A percentile compares a stretch with the other conserved stretches of the same genome.
Conservation (phyloP, 2,329 filamentous ascomycete species). For the Apiospora pterosperma region DNA sequence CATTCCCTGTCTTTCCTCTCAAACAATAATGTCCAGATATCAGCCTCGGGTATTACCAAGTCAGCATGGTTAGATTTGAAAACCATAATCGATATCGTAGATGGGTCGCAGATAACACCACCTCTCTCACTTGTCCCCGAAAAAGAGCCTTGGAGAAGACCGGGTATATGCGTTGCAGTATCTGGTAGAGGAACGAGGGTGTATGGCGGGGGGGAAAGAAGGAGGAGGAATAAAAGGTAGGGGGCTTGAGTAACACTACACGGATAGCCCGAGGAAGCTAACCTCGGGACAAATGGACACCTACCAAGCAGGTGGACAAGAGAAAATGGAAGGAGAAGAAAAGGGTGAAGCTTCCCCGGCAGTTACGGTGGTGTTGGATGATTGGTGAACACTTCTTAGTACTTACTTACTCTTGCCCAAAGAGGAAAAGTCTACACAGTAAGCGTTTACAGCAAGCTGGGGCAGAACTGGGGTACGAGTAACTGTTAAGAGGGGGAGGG, state of each 20-base stretch:
- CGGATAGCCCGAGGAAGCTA: constrained; percentile 8
- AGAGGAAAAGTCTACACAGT: background rate
- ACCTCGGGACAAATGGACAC: background rate
- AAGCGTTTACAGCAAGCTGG: too few relatives aligned
- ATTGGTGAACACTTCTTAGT: background rate
- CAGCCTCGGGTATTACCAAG: constrained; percentile 68
- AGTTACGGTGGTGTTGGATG: background rate
- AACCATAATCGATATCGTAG: constrained; percentile 55
- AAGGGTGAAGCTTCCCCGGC: background rate
- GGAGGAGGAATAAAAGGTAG: constrained; percentile 1
- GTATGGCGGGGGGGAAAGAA: background rate
- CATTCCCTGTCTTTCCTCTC: constrained; percentile 63
- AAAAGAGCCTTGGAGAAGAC: background rate
- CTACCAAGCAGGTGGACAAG: background rate
- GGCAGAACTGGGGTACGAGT: too few relatives aligned
- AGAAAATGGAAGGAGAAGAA: background rate
- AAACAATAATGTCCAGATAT: constrained; percentile 78
- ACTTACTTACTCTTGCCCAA: background rate
- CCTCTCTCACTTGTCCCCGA: background rate
- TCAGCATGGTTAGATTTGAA: constrained; percentile 62
- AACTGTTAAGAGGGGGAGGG: too few relatives aligned
- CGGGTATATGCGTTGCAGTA: background rate
- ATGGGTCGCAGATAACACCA: background rate
- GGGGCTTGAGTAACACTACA: background rate
- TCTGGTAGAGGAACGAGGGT: background rate